Percentiles rank a stretch among this genome's conserved stretches.
phyloP scores from a whole-genome alignment of 2,329 filamentous ascomycete genomes.

The Fusarium coffeatum region DNA sequence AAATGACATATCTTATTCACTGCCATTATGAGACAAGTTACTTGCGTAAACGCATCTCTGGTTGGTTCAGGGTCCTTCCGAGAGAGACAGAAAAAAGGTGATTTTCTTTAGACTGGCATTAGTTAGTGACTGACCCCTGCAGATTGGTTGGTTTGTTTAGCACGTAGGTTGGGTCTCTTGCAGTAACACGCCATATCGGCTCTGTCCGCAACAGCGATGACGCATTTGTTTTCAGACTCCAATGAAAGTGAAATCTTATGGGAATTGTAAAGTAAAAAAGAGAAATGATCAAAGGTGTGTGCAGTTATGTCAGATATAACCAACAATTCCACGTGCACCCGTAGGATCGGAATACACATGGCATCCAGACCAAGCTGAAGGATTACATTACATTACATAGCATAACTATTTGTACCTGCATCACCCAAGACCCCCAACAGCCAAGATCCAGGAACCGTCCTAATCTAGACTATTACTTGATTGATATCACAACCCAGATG shows the following conservation, averaged over 20 bases:
- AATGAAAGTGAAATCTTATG: neutral
- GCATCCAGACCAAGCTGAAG: neutral
- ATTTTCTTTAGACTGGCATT: conserved; percentile 12
- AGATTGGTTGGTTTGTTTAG: neutral
- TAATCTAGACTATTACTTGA: conserved; percentile 1
- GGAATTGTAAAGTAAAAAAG: neutral
- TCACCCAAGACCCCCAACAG: conserved; percentile 16
- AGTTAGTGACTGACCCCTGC: neutral
- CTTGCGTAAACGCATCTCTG: conserved; percentile 22
- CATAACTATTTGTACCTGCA: conserved; percentile 24
- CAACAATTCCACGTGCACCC: neutral
- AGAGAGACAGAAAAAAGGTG: conserved; percentile 18
- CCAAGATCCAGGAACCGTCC: conserved; percentile 12
- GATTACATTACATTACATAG: neutral
- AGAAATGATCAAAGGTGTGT: neutral
- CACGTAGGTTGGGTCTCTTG: neutral
- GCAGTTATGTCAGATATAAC: neutral
- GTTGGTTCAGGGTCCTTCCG: conserved; percentile 32
- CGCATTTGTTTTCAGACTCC: neutral
- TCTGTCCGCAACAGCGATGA: neutral
- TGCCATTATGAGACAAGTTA: neutral
- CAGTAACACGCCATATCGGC: conserved; percentile 33
- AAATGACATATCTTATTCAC: neutral
- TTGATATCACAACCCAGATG: neutral
- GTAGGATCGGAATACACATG: neutral